Conservation (phyloP, 345 rosid genomes). For the Populus tremula region DNA sequence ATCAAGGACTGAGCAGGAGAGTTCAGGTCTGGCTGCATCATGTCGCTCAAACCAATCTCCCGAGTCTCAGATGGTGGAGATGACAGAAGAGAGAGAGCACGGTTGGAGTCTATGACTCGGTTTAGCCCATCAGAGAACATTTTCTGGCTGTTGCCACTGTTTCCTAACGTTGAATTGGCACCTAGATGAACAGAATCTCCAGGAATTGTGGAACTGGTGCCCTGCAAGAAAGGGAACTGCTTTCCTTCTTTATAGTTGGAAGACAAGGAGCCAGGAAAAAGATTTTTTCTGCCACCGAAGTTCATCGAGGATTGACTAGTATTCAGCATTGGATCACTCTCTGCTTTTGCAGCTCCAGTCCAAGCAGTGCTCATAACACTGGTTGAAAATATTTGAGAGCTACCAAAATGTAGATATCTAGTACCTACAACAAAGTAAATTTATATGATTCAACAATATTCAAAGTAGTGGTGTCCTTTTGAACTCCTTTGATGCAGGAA, state of each 20-base stretch:
- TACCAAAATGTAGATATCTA: constrained; percentile 41
- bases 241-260: constrained; percentile 31
- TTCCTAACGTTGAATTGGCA: constrained; percentile 22
- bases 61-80: constrained; percentile 39
- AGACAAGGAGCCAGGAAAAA: constrained; percentile 35
- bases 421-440: constrained; percentile 36
- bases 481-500: background rate
- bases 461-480: background rate
- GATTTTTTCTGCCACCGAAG: constrained; percentile 33
- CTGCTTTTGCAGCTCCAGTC: constrained; percentile 38
- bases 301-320: constrained; percentile 27
- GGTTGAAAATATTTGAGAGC: constrained; percentile 38
- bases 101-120: constrained; percentile 28
- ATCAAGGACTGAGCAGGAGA: constrained; percentile 37
- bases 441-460: background rate
- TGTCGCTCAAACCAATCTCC: constrained; percentile 40
- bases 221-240: constrained; percentile 46
- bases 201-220: constrained; percentile 22
- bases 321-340: constrained; percentile 29
- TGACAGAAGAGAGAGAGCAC: constrained; percentile 97
- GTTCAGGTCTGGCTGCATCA: constrained; percentile 37
- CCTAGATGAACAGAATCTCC: constrained; percentile 30
- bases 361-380: constrained; percentile 37
- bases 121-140: constrained; percentile 30
- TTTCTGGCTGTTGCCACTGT: constrained; percentile 36